These are phyloP conservation scores for Euphorbia lathyris DNA, from an alignment of 345 rosid genomes.

Conservation along the genomic window DNA sequence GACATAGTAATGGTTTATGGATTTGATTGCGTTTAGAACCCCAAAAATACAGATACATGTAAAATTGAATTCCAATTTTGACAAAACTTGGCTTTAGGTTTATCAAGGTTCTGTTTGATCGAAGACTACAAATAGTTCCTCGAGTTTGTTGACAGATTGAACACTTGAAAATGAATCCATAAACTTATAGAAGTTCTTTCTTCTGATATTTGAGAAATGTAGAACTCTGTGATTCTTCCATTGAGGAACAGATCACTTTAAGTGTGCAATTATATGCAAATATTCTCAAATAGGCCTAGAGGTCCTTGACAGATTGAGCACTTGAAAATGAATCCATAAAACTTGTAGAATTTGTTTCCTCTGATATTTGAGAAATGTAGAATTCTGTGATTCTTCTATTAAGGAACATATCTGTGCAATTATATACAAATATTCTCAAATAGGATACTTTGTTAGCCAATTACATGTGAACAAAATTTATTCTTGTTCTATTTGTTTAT, in stretches of 20 bases:
- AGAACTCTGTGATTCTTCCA: neutral
- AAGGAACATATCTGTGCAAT: neutral
- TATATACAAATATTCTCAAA: neutral
- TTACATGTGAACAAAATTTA: neutral
- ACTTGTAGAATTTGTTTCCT: neutral
- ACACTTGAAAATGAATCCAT: neutral
- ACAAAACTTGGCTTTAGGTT: neutral
- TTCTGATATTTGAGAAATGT: neutral
- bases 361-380: neutral
- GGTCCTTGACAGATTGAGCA: neutral
- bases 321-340: neutral
- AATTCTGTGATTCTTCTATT: neutral
- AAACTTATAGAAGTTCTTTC: neutral
- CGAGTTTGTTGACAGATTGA: neutral
- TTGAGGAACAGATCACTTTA: neutral
- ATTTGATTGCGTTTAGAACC: neutral
- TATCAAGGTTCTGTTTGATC: neutral
- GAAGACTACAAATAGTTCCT: neutral
- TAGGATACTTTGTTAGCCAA: neutral
- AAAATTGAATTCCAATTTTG: neutral
- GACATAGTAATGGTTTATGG: neutral
- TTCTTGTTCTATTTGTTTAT: neutral
- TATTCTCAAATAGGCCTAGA: neutral
- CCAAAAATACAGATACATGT: no score
- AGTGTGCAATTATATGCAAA: neutral